Evolutionary conservation across 371 early-diverging fungal genomes (phyloP), one percentile per base, ranked within the genome.

Genomic region (Mucor indicus): DNA sequence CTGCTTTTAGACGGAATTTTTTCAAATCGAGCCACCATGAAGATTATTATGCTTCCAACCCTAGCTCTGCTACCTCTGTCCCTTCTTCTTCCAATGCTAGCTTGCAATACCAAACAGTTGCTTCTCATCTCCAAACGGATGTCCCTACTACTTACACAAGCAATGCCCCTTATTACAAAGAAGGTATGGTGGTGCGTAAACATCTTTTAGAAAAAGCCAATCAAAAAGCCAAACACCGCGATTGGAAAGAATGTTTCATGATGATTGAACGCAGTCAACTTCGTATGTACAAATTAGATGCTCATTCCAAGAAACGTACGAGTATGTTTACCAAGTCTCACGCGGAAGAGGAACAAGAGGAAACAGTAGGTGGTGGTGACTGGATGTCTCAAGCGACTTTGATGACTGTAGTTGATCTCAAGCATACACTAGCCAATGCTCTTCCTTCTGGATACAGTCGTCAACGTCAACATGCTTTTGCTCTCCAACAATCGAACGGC

Each of bases 361-460:
- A 30, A 25, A 37, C 22, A n/a, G 46, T 50, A 8, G 38, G 38
- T 38, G 59, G 50, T 16, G 51, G 47, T 24, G 57, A 57, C 35
- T 57, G 57, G 57, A 35, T 57, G 35, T 15, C 57, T 9, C 39
- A 41, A 35, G 45, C 57, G 12, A 64, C 62, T 36, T 46, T 64
- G 5, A 47, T 86, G 31, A 83, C 84, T 12, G 71, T 76, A 3
- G 76, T 89, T 27, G 79, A 76, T 24, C 69, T 94, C 13, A 84
- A 89, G 17, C 96, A 95, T 58, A 76, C 89, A 0, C 78, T 90
- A 50, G 80, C 92, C 25, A 89, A 83, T 44, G 79, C 86, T 25
- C 78, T 93, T 15, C 93, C 93, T 15, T 77, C 88, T 2, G 93
- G 93, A 0, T 91, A 96, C 61, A 87, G 84, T 29, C 65, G 80